phyloP scores from a whole-genome alignment of 495 filamentous ascomycete species.

The Trichoderma orchidacearum region DNA sequence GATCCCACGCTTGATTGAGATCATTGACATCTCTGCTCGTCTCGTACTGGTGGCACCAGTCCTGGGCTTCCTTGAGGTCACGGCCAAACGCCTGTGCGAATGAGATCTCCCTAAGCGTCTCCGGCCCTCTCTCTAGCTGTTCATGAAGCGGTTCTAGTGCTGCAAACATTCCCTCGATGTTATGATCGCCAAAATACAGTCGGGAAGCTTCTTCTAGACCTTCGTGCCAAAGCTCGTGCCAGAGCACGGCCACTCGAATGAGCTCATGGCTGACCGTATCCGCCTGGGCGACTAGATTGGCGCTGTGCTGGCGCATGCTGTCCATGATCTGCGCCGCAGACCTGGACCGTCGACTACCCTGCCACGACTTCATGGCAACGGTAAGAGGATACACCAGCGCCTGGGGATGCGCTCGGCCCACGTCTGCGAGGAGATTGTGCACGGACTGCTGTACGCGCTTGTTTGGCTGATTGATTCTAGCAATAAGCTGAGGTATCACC shows the following conservation, averaged over 20 bases:
- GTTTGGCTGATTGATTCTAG: conserved; percentile 92
- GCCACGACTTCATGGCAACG: conserved; percentile 85
- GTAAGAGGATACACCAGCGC: conserved; percentile 99
- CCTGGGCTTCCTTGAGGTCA: conserved; percentile 83
- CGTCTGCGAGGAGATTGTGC: conserved; percentile 78
- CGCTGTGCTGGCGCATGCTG: conserved; percentile 88
- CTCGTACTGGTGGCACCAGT: conserved; percentile 89
- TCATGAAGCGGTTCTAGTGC: conserved; percentile 84
- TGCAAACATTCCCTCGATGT: conserved; percentile 93
- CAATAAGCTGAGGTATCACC: conserved; percentile 94
- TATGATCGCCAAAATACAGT: conserved; percentile 82
- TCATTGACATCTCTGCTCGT: conserved; percentile 79
- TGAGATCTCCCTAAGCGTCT: conserved; percentile 88
- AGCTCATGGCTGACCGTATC: conserved; percentile 88
- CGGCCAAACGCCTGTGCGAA: conserved; percentile 97
- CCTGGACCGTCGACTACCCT: conserved; percentile 62
- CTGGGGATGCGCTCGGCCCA: conserved; percentile 88
- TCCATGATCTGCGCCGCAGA: conserved; percentile 92
- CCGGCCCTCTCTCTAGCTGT: conserved; percentile 74
- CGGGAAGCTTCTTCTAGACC: conserved; percentile 95
- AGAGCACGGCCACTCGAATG: conserved; percentile 89
- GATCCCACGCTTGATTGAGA: conserved; percentile 94
- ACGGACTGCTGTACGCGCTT: conserved; percentile 72
- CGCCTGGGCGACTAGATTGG: conserved; percentile 88
- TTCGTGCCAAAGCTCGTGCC: conserved; percentile 99